phyloP scores from a whole-genome alignment of 495 filamentous ascomycete genomes.

The Penicillium subrubescens region DNA sequence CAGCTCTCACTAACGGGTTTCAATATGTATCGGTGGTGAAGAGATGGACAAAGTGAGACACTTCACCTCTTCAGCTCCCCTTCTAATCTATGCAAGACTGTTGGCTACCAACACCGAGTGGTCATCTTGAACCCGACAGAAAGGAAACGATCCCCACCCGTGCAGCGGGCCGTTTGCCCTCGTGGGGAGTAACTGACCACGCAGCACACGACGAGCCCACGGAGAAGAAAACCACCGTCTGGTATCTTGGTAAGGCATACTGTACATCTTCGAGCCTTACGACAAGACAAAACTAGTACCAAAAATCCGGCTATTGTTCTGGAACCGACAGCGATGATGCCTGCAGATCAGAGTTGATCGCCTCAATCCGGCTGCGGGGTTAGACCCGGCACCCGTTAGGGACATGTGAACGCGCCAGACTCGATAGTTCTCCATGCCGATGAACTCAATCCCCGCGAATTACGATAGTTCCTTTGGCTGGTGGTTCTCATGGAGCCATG shows the following conservation, averaged over 20 bases:
- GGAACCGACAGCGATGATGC: slow-evolving; percentile 13
- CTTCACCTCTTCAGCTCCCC: neutral
- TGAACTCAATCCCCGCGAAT: neutral
- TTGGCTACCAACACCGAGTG: slow-evolving; percentile 4
- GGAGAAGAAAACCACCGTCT: neutral
- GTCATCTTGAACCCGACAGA: slow-evolving; percentile 1
- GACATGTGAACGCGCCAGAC: slow-evolving; percentile 5
- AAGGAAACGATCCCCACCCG: neutral
- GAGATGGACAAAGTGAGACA: neutral
- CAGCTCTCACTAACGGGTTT: neutral
- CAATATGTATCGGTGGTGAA: neutral
- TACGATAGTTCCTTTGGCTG: neutral
- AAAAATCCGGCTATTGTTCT: slow-evolving; percentile 1
- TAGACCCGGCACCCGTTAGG: neutral
- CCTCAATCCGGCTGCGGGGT: slow-evolving; percentile 7
- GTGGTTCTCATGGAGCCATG: slow-evolving; percentile 2
- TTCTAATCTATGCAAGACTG: slow-evolving; percentile 14
- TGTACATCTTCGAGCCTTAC: neutral
- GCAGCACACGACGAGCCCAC: neutral
- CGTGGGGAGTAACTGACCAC: slow-evolving; percentile 1
- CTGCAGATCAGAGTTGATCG: slow-evolving; percentile 15
- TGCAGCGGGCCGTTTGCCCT: neutral
- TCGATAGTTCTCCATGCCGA: neutral
- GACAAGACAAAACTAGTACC: neutral
- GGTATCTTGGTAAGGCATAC: neutral